Evolutionary conservation across 306 rosid species (phyloP).

Genomic region (Echinosophora koreensis): DNA sequence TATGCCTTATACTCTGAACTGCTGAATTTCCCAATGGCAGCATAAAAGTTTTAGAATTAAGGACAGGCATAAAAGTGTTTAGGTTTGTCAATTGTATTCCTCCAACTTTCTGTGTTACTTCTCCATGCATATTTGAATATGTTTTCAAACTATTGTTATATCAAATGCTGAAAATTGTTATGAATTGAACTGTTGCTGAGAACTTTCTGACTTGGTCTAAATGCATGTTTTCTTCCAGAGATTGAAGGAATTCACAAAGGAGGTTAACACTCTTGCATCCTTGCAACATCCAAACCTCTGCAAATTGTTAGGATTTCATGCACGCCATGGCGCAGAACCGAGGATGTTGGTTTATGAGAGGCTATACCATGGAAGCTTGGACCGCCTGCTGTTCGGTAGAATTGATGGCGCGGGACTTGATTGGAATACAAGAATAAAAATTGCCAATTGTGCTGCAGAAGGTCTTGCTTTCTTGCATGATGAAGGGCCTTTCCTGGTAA

Average conservation of each 20-base stretch:
- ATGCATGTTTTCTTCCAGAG: constrained; percentile 60
- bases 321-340: constrained; percentile 66
- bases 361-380: constrained; percentile 86
- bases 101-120: background rate
- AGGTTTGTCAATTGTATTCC: constrained; percentile 20
- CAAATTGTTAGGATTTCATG: constrained; percentile 88
- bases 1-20: background rate
- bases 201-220: constrained; percentile 22
- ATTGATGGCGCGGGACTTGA: constrained; percentile 76
- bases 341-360: constrained; percentile 87
- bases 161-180: background rate
- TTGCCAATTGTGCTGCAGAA: constrained; percentile 86
- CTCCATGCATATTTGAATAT: background rate
- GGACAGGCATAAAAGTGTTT: background rate
- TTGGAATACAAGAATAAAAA: constrained; percentile 91
- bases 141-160: background rate
- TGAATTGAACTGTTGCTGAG: background rate
- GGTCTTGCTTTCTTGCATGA: constrained; percentile 92
- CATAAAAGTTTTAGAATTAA: background rate
- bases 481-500: constrained; percentile 96
- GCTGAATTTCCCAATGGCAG: background rate
- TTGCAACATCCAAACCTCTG: constrained; percentile 96
- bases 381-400: constrained; percentile 67
- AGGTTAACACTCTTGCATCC: constrained; percentile 71
- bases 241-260: constrained; percentile 78